phyloP scores from a whole-genome alignment of 345 rosid species.

The Jatropha curcas region DNA sequence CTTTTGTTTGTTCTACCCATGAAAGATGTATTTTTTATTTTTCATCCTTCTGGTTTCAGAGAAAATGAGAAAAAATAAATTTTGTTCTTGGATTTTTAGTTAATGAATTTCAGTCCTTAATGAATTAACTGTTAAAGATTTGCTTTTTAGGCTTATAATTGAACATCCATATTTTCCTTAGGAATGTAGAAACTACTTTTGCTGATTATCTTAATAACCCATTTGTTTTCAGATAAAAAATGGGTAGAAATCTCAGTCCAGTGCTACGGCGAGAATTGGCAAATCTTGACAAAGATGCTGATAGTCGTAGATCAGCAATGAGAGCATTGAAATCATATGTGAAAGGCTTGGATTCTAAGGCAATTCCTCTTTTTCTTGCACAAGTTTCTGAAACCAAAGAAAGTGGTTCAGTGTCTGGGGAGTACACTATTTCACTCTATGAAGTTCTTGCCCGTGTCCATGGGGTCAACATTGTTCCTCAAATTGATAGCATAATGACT shows the following conservation, averaged over 20 bases:
- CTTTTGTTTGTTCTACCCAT: not conserved
- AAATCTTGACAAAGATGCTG: constrained; percentile 86
- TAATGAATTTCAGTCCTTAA: not conserved
- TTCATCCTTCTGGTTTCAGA: not conserved
- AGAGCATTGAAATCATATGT: constrained; percentile 76
- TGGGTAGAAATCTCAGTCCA: constrained; percentile 78
- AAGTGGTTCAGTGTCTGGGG: constrained; percentile 76
- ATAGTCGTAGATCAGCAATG: constrained; percentile 77
- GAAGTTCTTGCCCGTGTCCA: constrained; percentile 96
- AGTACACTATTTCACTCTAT: constrained; percentile 85
- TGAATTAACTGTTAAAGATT: not conserved
- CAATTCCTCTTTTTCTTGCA: constrained; percentile 79
- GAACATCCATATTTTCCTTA: no score
- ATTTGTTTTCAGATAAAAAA: constrained; percentile 33
- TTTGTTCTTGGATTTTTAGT: not conserved
- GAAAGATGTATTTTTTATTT: not conserved
- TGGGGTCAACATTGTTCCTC: constrained; percentile 89
- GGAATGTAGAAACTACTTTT: not conserved
- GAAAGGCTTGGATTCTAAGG: constrained; percentile 76
- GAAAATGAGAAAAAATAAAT: not conserved
- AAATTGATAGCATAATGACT: constrained; percentile 81
- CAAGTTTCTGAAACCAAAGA: constrained; percentile 91
- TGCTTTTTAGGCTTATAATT: not conserved
- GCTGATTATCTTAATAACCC: not conserved
- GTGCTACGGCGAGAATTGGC: constrained; percentile 64